Evolutionary conservation across 768 basidiomycete species (phyloP).

Genomic region (Xanthoconium stramineum): DNA sequence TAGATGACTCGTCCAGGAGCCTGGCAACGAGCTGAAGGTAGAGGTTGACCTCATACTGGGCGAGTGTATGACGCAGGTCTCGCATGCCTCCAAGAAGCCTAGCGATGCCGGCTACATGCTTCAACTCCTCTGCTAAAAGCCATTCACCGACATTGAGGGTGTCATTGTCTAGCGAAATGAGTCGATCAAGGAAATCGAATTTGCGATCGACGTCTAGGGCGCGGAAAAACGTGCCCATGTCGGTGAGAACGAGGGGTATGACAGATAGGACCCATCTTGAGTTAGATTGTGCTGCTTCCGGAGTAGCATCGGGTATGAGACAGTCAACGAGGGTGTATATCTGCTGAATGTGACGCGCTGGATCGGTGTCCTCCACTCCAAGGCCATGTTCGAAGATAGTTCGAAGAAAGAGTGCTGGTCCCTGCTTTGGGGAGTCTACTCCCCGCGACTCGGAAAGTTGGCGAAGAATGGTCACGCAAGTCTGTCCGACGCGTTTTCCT

Average conservation of each 20-base stretch:
- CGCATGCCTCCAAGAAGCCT: slow-evolving; percentile 32
- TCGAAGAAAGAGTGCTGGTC: slow-evolving; percentile 52
- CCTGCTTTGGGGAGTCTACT: slow-evolving; percentile 32
- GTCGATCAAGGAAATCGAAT: slow-evolving; percentile 48
- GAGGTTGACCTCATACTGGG: slow-evolving; percentile 48
- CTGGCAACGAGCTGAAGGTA: slow-evolving; percentile 49
- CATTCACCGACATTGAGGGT: slow-evolving; percentile 44
- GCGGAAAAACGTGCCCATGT: slow-evolving; percentile 54
- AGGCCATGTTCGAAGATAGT: slow-evolving; percentile 52
- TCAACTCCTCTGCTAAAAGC: slow-evolving; percentile 63
- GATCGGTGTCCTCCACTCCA: slow-evolving; percentile 44
- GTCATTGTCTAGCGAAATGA: slow-evolving; percentile 51
- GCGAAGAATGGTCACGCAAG: slow-evolving; percentile 50
- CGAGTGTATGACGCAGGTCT: slow-evolving; percentile 36
- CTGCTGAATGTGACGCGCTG: slow-evolving; percentile 53
- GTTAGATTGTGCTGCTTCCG: slow-evolving; percentile 30
- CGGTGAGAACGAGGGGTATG: slow-evolving; percentile 53
- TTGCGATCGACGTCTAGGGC: slow-evolving; percentile 55
- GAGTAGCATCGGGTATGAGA: slow-evolving; percentile 43
- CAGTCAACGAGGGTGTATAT: slow-evolving; percentile 54
- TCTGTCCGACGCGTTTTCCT: slow-evolving; percentile 43
- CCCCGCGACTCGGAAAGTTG: slow-evolving; percentile 34
- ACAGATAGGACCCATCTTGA: slow-evolving; percentile 50
- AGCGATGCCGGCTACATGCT: slow-evolving; percentile 42
- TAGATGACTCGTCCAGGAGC: slow-evolving; percentile 40